Base-by-base conservation (phyloP, 192 early-diverging fungal genomes). In the Dispira simplex region DNA sequence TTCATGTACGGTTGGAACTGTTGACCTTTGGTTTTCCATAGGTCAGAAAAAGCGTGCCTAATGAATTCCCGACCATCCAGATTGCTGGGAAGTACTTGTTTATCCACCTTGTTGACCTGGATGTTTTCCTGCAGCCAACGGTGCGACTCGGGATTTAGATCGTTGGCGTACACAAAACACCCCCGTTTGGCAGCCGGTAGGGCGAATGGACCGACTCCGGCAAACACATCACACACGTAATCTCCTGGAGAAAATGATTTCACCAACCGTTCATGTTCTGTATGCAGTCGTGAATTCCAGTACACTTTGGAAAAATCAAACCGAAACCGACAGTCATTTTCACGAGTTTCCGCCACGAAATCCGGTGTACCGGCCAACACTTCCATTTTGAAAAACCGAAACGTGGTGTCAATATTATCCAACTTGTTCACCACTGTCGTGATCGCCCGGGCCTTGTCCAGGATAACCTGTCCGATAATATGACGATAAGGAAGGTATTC, bases 241-340 rank as follows among this genome's bases (percentile, higher is more conserved):
- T 89, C 83, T 3, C 80, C 82, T 47, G 69, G 64, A 18, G 75
- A 70, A 71, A 99, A 99, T 64, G 71, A 52, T 43, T 75, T 74
- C 25, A 95, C 88, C n/a, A 99, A 68, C 43, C 97, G 85, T 46
- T 91, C 87, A 63, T 99, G 97, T 66, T 99, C 97, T 0, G 79
- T 73, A 65, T 97, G 93, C 57, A 99, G 79, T 12, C 97, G 83
- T 8, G 94, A 96, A 77, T 99, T 99, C 97, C 97, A 99, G 74
- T 99, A 99, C 6, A 99, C 97, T 62, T 89, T 82, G 14, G 94
- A 90, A 69, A 95, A 97, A 65, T 99, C 95, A 64, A 99, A 91
- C 54, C 78, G 71, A 72, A 98, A 97, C 63, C 71, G 78, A 75
- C 94, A 97, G 18, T 84, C 85, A 70, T 90, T 90, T 68, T 99